These are phyloP conservation scores for Raphidocelis subcapitata DNA, from an alignment of 139 green algal genomes.

Conservation along the genomic window DNA sequence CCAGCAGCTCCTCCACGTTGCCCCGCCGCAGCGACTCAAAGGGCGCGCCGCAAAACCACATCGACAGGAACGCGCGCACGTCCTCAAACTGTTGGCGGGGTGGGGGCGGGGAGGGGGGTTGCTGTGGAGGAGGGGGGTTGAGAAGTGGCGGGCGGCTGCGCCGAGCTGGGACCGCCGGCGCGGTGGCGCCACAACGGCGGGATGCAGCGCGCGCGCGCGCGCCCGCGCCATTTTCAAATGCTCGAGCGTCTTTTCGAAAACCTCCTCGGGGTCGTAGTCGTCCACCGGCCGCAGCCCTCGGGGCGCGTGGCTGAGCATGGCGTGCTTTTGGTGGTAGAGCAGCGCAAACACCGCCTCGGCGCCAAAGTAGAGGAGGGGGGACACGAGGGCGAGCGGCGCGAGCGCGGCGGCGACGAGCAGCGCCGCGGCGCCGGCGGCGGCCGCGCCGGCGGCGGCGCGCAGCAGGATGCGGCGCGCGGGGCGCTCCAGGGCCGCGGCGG, in stretches of 20 bases:
- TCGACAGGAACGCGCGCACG: too few species aligned
- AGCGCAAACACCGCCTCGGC: slow-evolving; percentile 15
- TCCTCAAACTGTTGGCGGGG: too few species aligned
- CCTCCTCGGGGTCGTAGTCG: slow-evolving; percentile 4
- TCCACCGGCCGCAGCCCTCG: neutral
- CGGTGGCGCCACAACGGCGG: too few species aligned
- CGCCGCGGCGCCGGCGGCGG: neutral
- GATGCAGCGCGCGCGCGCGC: too few species aligned
- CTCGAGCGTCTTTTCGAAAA: neutral
- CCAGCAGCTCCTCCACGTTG: slow-evolving; percentile 41
- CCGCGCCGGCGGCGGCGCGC: neutral
- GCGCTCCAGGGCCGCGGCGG: too few species aligned
- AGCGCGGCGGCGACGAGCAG: neutral
- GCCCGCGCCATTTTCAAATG: slow-evolving; percentile 16
- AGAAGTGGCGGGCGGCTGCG: too few species aligned
- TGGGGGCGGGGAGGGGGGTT: too few species aligned
- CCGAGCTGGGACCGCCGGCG: too few species aligned
- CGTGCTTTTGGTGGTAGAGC: slow-evolving; percentile 7
- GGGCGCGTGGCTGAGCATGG: slow-evolving; percentile 17
- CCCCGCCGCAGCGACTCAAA: slow-evolving; percentile 19
- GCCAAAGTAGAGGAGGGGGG: neutral
- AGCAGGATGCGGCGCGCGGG: too few species aligned
- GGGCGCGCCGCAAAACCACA: slow-evolving; percentile 13
- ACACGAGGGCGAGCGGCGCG: neutral
- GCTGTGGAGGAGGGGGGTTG: too few species aligned